Conservation (phyloP, 441 rosid genomes). For the Arabidopsis hybrid region DNA sequence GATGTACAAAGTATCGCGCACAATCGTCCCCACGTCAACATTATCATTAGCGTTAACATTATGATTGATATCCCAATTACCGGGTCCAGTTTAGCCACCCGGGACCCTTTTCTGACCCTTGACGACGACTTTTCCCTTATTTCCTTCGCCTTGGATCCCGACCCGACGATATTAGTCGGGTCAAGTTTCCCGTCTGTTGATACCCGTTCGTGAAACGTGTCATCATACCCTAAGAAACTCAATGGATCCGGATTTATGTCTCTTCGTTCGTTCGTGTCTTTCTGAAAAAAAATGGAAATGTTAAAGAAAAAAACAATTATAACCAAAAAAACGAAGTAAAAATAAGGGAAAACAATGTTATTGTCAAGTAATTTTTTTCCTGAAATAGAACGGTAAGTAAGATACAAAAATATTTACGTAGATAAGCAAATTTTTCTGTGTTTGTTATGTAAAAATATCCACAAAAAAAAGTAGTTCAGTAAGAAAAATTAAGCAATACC, state of each 20-base stretch:
- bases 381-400: not conserved
- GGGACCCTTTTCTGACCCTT: constrained; percentile 16
- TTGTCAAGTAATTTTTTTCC: not conserved
- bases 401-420: not conserved
- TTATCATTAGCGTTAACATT: constrained; percentile 59
- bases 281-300: not conserved
- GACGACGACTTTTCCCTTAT: not conserved
- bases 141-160: constrained; percentile 2
- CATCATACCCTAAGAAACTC: constrained; percentile 24
- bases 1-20: constrained; percentile 81
- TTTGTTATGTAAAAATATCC: not conserved
- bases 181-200: constrained; percentile 38
- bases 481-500: constrained; percentile 7
- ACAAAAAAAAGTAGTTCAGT: not conserved
- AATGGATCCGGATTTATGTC: constrained; percentile 38
- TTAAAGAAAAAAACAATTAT: not conserved
- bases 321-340: not conserved
- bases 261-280: constrained; percentile 15
- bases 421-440: not conserved
- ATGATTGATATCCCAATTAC: constrained; percentile 62
- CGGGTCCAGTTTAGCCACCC: constrained; percentile 50
- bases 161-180: constrained; percentile 2
- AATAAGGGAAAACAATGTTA: not conserved
- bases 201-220: constrained; percentile 25
- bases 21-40: constrained; percentile 70